Percentiles rank a stretch among this genome's conserved stretches.
Conservation (phyloP, 352 stramenopile genomes). For the Phytophthora podocarpi region DNA sequence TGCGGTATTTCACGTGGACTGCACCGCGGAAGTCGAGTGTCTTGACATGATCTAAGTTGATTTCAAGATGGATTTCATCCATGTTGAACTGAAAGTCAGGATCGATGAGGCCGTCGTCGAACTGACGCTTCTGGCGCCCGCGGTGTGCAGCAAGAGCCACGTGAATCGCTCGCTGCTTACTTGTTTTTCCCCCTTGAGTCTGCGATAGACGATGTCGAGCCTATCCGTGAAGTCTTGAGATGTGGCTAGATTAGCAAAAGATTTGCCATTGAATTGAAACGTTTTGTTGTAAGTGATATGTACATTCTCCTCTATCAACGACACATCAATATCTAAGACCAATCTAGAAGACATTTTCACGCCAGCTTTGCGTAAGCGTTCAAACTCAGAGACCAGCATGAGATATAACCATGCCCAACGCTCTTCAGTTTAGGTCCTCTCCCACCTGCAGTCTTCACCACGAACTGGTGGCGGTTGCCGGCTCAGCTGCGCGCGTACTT, state of each 20-base stretch:
- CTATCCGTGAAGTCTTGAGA: slow-evolving; percentile 6
- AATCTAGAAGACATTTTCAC: not conserved
- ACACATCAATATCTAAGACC: not conserved
- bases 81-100: not conserved
- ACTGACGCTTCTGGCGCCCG: not conserved
- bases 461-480: slow-evolving; percentile 8
- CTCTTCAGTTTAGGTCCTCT: not conserved
- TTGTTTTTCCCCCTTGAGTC: slow-evolving; percentile 45
- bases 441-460: not conserved
- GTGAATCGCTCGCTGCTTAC: slow-evolving; percentile 41
- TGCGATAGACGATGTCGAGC: not conserved
- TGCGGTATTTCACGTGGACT: not conserved
- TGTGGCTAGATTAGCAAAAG: not conserved
- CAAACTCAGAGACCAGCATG: too few relatives aligned
- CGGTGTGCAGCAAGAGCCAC: not conserved
- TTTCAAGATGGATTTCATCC: slow-evolving; percentile 1
- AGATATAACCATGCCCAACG: slow-evolving; percentile 3
- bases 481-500: slow-evolving; percentile 2
- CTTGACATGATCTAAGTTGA: not conserved
- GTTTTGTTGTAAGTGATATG: not conserved
- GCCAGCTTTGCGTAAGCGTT: not conserved
- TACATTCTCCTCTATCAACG: not conserved
- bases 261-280: not conserved
- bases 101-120: not conserved
- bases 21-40: not conserved